phyloP scores from a whole-genome alignment of 495 filamentous ascomycete genomes.

The Penicillium waksmanii region DNA sequence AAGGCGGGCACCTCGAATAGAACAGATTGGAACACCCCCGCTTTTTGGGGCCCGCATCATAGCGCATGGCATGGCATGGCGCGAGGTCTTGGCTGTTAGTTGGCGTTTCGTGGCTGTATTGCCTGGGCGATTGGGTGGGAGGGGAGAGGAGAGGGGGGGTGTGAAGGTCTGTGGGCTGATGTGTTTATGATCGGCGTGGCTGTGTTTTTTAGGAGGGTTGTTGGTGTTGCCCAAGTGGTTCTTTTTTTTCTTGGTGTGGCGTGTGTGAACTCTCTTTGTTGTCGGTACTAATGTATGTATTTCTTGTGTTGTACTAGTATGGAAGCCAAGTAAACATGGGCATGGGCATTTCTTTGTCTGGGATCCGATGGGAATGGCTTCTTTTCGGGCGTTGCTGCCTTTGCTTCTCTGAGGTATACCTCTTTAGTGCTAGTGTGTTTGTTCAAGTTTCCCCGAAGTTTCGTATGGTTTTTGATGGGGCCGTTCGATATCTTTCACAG shows the following conservation, averaged over 20 bases:
- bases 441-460: too few species aligned
- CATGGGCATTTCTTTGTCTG: too few species aligned
- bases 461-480: too few species aligned
- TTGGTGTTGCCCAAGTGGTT: not conserved
- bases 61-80: not conserved
- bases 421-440: too few species aligned
- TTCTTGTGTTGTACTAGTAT: not conserved
- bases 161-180: slow-evolving; percentile 3
- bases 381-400: too few species aligned
- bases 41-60: not conserved
- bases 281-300: not conserved
- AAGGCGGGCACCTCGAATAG: not conserved
- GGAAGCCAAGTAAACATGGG: too few species aligned
- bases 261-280: not conserved
- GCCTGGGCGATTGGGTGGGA: not conserved
- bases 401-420: too few species aligned
- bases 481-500: too few species aligned
- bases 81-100: not conserved
- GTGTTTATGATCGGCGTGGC: not conserved
- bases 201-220: not conserved
- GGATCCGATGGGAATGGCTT: too few species aligned
- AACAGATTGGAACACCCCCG: not conserved
- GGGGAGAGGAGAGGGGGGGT: not conserved
- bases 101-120: not conserved
- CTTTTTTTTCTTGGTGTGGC: not conserved